A percentile compares a stretch with the other conserved stretches of the same genome.
Conservation (phyloP, 331 rosid species). For the Rhamnella rubrinervis region DNA sequence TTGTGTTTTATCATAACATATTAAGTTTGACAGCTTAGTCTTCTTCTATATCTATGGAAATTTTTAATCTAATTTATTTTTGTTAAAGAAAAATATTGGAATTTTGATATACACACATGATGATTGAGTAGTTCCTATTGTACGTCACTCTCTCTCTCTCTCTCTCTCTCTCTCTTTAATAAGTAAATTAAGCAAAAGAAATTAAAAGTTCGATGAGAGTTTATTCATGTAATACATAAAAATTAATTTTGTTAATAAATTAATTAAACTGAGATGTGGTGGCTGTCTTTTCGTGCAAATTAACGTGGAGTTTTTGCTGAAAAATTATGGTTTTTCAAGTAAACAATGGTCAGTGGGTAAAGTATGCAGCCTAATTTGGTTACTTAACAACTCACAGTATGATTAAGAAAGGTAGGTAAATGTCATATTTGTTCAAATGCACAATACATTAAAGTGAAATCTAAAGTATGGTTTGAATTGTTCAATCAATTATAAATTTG, state of each 20-base stretch:
- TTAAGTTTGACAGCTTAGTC: slow-evolving; percentile 7
- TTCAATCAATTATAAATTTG: neutral
- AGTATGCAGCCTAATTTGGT: slow-evolving; percentile 15
- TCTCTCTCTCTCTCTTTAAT: too few species aligned
- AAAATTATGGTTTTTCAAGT: slow-evolving; percentile 1
- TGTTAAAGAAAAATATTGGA: neutral
- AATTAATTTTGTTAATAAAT: too few species aligned
- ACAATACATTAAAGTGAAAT: neutral
- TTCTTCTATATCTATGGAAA: slow-evolving; percentile 8
- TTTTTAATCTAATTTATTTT: neutral
- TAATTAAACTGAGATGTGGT: neutral
- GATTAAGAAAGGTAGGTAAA: slow-evolving; percentile 12
- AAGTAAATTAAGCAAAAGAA: too few species aligned
- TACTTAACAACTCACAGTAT: slow-evolving; percentile 17
- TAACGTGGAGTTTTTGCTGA: neutral
- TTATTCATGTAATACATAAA: too few species aligned
- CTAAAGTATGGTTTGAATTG: neutral
- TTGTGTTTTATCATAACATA: too few species aligned
- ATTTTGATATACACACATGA: slow-evolving; percentile 26
- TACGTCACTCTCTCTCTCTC: too few species aligned
- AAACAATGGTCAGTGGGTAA: neutral
- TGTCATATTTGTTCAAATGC: slow-evolving; percentile 18
- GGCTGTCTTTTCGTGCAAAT: slow-evolving; percentile 17
- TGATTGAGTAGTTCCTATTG: neutral
- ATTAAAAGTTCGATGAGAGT: too few species aligned